Conservation (phyloP, 1,139 yeast genomes). For the Debaryomyces nepalensis region DNA sequence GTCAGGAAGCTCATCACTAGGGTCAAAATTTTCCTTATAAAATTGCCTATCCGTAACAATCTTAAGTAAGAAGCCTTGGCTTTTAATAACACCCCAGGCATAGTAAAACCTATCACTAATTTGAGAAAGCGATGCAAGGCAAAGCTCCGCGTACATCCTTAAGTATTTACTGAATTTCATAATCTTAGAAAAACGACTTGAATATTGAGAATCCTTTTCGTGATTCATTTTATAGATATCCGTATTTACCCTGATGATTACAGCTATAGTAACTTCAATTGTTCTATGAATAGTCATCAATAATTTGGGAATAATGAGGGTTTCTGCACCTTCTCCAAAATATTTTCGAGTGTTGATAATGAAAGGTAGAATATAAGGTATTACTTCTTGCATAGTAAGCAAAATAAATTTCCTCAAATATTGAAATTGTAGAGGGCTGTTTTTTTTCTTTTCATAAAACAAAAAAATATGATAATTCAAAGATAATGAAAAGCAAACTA, state of each 20-base stretch:
- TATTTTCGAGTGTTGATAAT: constrained; percentile 31
- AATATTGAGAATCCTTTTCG: not conserved
- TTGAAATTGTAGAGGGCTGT: constrained; percentile 28
- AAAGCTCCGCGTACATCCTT: not conserved
- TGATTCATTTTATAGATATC: constrained; percentile 28
- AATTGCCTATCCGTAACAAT: not conserved
- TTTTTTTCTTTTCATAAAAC: constrained; percentile 31
- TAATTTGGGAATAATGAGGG: constrained; percentile 39
- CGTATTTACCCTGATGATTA: constrained; percentile 26
- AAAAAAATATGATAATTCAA: constrained; percentile 33
- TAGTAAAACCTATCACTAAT: too few relatives aligned
- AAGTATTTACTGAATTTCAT: not conserved
- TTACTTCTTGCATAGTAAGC: constrained; percentile 27
- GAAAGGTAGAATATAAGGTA: constrained; percentile 34
- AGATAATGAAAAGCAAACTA: constrained; percentile 26
- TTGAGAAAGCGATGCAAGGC: not conserved
- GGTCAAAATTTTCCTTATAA: not conserved
- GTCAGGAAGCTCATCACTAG: not conserved
- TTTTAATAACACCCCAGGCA: not conserved
- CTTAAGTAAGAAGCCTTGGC: not conserved
- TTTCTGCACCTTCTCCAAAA: constrained; percentile 42
- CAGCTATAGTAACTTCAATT: constrained; percentile 32
- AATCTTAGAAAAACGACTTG: not conserved
- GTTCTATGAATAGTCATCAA: constrained; percentile 35
- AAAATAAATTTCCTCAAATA: constrained; percentile 36